Percentiles rank a stretch among this genome's conserved stretches.
These are phyloP conservation scores for Arthrobotrys sphaeroides DNA, from an alignment of 2,329 filamentous ascomycete genomes.

Conservation along the genomic window DNA sequence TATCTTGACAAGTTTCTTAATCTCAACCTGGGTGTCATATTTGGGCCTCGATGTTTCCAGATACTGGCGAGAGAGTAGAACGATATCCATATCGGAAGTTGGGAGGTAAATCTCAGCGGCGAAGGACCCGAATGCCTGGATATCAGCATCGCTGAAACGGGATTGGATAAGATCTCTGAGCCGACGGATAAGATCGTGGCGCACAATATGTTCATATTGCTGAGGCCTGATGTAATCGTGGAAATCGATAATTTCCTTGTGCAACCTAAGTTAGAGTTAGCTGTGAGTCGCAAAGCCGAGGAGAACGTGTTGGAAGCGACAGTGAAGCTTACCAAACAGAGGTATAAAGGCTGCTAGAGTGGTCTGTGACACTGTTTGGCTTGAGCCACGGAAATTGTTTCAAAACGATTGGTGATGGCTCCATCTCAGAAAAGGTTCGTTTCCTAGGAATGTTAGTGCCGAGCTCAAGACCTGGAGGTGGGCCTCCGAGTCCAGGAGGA, in stretches of 20 bases:
- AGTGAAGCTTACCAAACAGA: slow-evolving; percentile 68
- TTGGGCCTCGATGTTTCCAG: slow-evolving; percentile 66
- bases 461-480: neutral
- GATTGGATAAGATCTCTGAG: slow-evolving; percentile 70
- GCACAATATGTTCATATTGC: slow-evolving; percentile 78
- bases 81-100: slow-evolving; percentile 92
- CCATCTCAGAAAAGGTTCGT: slow-evolving; percentile 53
- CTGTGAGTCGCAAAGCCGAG: neutral
- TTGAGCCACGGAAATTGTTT: slow-evolving; percentile 72
- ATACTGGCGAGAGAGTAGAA: slow-evolving; percentile 74
- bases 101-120: slow-evolving; percentile 81
- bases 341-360: slow-evolving; percentile 67
- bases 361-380: slow-evolving; percentile 62
- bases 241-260: slow-evolving; percentile 90
- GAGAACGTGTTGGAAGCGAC: slow-evolving; percentile 6
- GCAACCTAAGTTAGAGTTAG: slow-evolving; percentile 69
- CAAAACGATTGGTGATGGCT: slow-evolving; percentile 51
- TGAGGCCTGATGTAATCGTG: slow-evolving; percentile 83
- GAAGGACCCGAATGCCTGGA: slow-evolving; percentile 90
- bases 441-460: slow-evolving; percentile 53
- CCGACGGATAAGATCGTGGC: slow-evolving; percentile 75
- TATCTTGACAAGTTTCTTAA: slow-evolving; percentile 21
- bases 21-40: slow-evolving; percentile 60
- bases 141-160: slow-evolving; percentile 69
- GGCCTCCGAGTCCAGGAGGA: slow-evolving; percentile 13